phyloP scores from a whole-genome alignment of 2,329 filamentous ascomycete species.

The Epichloe hybrida region DNA sequence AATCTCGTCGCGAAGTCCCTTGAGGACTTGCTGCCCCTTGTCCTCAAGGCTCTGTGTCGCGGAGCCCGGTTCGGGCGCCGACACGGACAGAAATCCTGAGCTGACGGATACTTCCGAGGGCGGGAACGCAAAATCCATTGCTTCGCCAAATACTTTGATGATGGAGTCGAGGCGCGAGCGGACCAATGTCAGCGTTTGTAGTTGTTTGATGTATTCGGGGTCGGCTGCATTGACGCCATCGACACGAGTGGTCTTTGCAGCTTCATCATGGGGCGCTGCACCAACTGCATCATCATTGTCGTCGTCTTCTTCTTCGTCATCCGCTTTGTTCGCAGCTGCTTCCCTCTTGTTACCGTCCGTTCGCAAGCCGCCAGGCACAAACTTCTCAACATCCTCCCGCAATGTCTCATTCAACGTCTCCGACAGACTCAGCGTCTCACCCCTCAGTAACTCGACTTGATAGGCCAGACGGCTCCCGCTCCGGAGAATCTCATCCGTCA shows the following conservation, averaged over 20 bases:
- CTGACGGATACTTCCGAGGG: conserved; percentile 75
- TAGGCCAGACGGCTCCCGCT: conserved; percentile 82
- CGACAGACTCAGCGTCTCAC: conserved; percentile 68
- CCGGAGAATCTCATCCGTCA: conserved; percentile 89
- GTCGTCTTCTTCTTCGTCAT: conserved; percentile 5
- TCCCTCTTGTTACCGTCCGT: conserved; percentile 16
- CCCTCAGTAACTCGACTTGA: conserved; percentile 84
- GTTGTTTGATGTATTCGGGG: conserved; percentile 58
- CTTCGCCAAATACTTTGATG: conserved; percentile 82
- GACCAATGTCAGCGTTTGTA: conserved; percentile 73
- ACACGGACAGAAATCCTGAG: conserved; percentile 81
- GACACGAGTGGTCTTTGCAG: conserved; percentile 3
- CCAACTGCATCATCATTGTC: conserved; percentile 12
- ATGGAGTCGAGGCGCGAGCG: conserved; percentile 76
- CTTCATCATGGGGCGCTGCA: conserved; percentile 4
- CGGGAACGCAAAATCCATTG: conserved; percentile 89
- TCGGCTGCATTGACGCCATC: conserved; percentile 23
- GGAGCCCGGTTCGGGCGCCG: conserved; percentile 61
- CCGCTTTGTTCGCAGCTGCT: conserved; percentile 1
- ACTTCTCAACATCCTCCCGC: conserved; percentile 56
- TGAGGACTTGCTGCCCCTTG: conserved; percentile 71
- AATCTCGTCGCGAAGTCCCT: conserved; percentile 58
- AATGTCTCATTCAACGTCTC: conserved; percentile 65
- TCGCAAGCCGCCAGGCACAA: conserved; percentile 44
- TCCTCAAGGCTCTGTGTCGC: conserved; percentile 60